Evolutionary conservation across 2,329 filamentous ascomycete genomes (phyloP), one percentile per base, ranked within the genome.

Genomic region (Fusarium tjaetaba): DNA sequence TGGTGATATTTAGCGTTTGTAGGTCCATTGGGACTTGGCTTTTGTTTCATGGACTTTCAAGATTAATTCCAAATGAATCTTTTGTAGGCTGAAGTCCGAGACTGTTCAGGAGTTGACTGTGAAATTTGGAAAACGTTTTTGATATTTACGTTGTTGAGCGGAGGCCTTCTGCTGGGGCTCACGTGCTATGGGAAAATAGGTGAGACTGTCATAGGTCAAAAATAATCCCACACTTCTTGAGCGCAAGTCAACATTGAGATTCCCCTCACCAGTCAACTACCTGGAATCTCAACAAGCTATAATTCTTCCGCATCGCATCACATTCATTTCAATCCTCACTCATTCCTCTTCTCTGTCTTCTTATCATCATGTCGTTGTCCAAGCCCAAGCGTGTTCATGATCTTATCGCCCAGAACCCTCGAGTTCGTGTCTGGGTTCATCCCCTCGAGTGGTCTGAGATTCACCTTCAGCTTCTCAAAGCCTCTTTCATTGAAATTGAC

Each of bases 401-500:
- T 36, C 59, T 78, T 39, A 65, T 78, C 34, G 72, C 73, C n/a
- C 72, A 67, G 28, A 55, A 78, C 28, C 77, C 77, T 16, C 58
- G 75, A 41, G 77, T 78, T 62, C 77, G 77, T 7, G 64, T 78
- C 22, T 69, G 72, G 14, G 77, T 79, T 5, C 76, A 74, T 26
- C 77, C 77, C 4, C 24, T 74, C 4, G 75, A 78, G 56, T 78
- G 77, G 77, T 70, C 71, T 3, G 26, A 56, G 1, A 48, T 67
- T 9, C 77, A 79, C 32, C 41, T 79, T 6, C 51, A 71, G 14
- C 74, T 78, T 2, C 60, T 79, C 5, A 43, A 61, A 4, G 68
- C 56, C 30, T 60, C 38, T 7, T 78, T 78, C n/a, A 30, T 61
- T 13, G 65, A 73, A n/a, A 30, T 39, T 5, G 22, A 22, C 0